Base-by-base conservation (phyloP, 176 grass and related monocot species). In the Cenchrus purpureus region DNA sequence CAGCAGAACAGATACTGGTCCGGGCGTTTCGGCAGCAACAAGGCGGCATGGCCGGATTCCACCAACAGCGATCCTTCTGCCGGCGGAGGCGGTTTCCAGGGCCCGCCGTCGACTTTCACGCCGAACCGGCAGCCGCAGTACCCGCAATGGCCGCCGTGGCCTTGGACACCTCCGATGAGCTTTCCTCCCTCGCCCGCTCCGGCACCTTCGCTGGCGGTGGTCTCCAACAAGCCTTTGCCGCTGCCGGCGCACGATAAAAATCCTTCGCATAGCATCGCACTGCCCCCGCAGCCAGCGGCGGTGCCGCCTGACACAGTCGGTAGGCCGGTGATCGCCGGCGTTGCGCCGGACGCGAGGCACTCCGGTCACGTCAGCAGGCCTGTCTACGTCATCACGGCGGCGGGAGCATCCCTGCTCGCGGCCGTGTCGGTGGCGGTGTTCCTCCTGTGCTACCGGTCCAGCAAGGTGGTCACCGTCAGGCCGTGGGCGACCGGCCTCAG, bases 401-500 rank as follows among this genome's bases (percentile, higher is more conserved):
- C 86, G 16, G 90, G 83, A 49, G 86, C 68, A 19, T 92, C 80
- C 80, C 62, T 87, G 45, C 19, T 84, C 2, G 80, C 90, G 32
- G 86, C 40, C 25, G 8, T 79, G 32, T 83, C 67, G 4, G 64
- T 69, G 60, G 78, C 61, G 9, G 43, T 92, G 29, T 81, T 94
- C 75, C 19, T 89, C 50, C 4, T 87, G 51, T 92, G 64, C 20
- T 90, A 78, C 77, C 77, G 80, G 49, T 82, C 83, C 28, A 92
- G 53, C 62, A 94, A 87, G 64, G 90, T 94, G 82, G 88, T 92
- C 74, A 86, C 79, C 73, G 88, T 97, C 50, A 64, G 86, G 86
- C 95, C 92, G 0, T 97, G 90, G 91, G 77, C 82, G 6, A 90
- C 92, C 29, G 94, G 87, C 13, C 77, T 92, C 15, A 94, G 80